Evolutionary conservation across 2,329 filamentous ascomycete genomes (phyloP), one percentile per base, ranked within the genome.

Genomic region (Chaetomium globosum): DNA sequence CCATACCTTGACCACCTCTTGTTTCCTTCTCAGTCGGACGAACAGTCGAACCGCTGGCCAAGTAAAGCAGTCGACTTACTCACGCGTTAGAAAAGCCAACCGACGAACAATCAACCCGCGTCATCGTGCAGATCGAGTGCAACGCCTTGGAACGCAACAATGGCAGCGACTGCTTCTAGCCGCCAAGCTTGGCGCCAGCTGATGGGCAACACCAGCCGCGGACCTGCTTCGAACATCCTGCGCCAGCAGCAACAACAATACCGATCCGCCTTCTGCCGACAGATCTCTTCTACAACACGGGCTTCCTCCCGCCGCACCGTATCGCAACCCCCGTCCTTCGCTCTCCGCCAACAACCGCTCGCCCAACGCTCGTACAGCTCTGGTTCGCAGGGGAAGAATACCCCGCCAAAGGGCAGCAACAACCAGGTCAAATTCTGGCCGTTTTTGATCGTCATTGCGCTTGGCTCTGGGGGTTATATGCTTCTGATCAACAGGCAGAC

Each of bases 381-480:
- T 16, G 33, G 63, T 9, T 59, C 65, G n/a, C 67, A 67, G 21
- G 51, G 63, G 10, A 58, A 61, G 21, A 55, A 43, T n/a, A 63
- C 61, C 12, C 67, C 68, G 30, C 67, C 68, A 28, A 65, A 55
- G 53, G 57, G 62, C 16, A 65, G 59, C 52, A 64, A 63, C 23
- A 68, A 65, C 64, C 64, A 65, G 46, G 73, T 86, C 78, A 85
- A 85, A 75, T 85, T 86, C 74, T 85, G 83, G 83, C 84, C 84
- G 2, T 86, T 86, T 68, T n/a, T 83, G 54, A 74, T 77, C 59
- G 76, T 86, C 69, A 80, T 85, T 68, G 80, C 75, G 36, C 69
- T 81, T 19, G 81, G 82, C 56, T 78, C 79, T 8, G 79, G 79
- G 16, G 82, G 80, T 28, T 87, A 85, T 73, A 74, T 81, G 36